Evolutionary conservation across 2,329 filamentous ascomycete species (phyloP).

Genomic region (Penicillium sp.): DNA sequence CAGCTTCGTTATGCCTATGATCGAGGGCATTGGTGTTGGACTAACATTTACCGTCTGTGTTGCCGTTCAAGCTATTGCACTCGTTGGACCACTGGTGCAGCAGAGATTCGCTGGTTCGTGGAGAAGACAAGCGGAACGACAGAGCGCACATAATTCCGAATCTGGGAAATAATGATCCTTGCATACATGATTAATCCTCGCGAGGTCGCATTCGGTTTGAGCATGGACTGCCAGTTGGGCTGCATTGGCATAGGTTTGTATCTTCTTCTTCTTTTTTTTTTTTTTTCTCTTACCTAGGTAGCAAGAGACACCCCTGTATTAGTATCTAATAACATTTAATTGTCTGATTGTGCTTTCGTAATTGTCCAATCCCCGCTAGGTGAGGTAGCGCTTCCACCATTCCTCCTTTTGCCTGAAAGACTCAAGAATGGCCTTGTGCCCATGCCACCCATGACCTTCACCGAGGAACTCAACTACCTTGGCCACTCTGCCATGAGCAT

Average conservation of each 20-base stretch:
- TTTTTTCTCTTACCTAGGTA: not conserved
- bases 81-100: conserved; percentile 45
- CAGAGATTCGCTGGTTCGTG: conserved; percentile 43
- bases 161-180: not conserved
- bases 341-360: not conserved
- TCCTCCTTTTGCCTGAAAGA: conserved; percentile 16
- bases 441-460: conserved; percentile 48
- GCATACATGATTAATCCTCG: not conserved
- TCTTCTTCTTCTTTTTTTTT: no score
- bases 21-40: conserved; percentile 45
- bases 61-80: conserved; percentile 41
- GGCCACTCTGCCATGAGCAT: conserved; percentile 42
- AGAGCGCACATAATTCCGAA: not conserved
- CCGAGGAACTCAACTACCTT: conserved; percentile 46
- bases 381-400: conserved; percentile 18
- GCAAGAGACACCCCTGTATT: not conserved
- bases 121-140: conserved; percentile 24
- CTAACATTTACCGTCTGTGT: conserved; percentile 47
- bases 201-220: not conserved
- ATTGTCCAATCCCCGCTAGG: not conserved
- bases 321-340: not conserved
- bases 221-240: not conserved
- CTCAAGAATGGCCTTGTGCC: conserved; percentile 17
- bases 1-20: conserved; percentile 48
- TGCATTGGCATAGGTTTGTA: not conserved